phyloP scores from a whole-genome alignment of 306 rosid species.

The Dryas alaskensis region DNA sequence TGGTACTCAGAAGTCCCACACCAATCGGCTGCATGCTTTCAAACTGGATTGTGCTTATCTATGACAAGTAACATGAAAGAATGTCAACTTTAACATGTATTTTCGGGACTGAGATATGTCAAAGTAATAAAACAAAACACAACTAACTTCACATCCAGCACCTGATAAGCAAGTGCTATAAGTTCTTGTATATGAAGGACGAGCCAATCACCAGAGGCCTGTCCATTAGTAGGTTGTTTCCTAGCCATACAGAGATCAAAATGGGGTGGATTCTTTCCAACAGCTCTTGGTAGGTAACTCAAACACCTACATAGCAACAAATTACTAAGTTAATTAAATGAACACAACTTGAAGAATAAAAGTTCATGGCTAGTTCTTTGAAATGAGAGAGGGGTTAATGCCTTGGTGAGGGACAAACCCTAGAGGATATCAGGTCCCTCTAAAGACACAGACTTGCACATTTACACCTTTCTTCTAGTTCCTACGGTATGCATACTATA shows the following conservation, averaged over 20 bases:
- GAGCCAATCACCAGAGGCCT: conserved; percentile 67
- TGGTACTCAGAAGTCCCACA: conserved; percentile 72
- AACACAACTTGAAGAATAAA: background rate
- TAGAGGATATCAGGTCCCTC: background rate
- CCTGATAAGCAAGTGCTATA: conserved; percentile 98
- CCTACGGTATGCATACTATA: background rate
- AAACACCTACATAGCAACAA: conserved; percentile 65
- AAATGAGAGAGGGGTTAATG: background rate
- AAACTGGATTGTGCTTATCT: conserved; percentile 96
- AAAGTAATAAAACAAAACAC: conserved; percentile 13
- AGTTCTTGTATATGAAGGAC: conserved; percentile 90
- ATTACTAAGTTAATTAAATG: conserved; percentile 17
- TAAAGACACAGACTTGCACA: background rate
- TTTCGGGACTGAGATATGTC: background rate
- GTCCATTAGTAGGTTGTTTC: conserved; percentile 50
- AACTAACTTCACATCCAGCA: conserved; percentile 30
- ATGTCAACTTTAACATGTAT: conserved; percentile 23
- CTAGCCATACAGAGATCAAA: conserved; percentile 83
- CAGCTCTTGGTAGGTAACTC: conserved; percentile 86
- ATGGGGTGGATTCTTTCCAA: conserved; percentile 83
- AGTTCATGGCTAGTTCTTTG: background rate
- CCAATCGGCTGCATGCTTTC: conserved; percentile 97
- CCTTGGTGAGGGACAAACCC: conserved; percentile 3
- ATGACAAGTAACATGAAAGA: conserved; percentile 19
- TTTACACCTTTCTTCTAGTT: background rate